Evolutionary conservation across 306 rosid genomes (phyloP).

Genomic region (Delonix regia): DNA sequence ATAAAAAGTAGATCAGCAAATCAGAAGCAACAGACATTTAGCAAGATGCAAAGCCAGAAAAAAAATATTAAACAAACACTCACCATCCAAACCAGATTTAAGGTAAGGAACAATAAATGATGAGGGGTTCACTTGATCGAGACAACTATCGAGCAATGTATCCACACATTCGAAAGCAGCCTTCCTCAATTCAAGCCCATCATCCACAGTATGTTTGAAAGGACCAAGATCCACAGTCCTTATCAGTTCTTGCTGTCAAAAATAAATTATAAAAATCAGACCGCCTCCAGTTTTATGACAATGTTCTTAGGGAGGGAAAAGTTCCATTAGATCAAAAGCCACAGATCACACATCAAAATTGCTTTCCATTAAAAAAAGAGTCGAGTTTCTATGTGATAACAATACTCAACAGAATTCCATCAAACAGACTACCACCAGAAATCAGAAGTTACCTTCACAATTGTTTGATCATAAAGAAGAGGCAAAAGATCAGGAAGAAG

Average conservation of each 20-base stretch:
- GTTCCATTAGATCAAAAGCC: slow-evolving; percentile 14
- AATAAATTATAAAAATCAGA: slow-evolving; percentile 39
- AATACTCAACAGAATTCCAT: slow-evolving; percentile 4
- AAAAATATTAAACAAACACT: slow-evolving; percentile 31
- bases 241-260: slow-evolving; percentile 89
- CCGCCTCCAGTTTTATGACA: neutral
- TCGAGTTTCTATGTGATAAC: neutral
- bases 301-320: neutral
- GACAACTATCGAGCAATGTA: slow-evolving; percentile 96
- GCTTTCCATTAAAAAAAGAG: neutral
- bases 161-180: slow-evolving; percentile 99
- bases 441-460: slow-evolving; percentile 55
- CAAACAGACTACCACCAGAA: slow-evolving; percentile 6
- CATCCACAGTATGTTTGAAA: slow-evolving; percentile 98
- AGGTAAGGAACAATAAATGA: slow-evolving; percentile 95
- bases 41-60: neutral
- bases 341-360: slow-evolving; percentile 3
- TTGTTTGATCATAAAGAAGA: slow-evolving; percentile 97
- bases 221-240: slow-evolving; percentile 99
- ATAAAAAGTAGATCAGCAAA: slow-evolving; percentile 22
- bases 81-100: slow-evolving; percentile 96
- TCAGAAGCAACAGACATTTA: slow-evolving; percentile 28
- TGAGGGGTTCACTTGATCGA: slow-evolving; percentile 99
- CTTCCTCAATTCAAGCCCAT: slow-evolving; percentile 99
- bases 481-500: slow-evolving; percentile 96